Conservation (phyloP, 257 asterid species). For the Misopates orontium region DNA sequence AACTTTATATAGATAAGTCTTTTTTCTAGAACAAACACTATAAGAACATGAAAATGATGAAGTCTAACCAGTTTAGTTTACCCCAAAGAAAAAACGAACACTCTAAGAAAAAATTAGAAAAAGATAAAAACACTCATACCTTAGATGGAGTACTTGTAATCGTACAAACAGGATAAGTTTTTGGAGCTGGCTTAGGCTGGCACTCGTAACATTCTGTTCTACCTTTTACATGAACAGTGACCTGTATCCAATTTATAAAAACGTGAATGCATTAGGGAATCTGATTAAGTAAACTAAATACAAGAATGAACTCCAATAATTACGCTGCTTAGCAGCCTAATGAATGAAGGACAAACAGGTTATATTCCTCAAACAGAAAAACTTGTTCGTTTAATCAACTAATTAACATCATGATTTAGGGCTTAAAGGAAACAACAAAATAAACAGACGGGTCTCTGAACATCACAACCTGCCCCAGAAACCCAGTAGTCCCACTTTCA, state of each 20-base stretch:
- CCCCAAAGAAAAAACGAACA: neutral
- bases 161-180: slow-evolving; percentile 97
- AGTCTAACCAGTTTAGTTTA: slow-evolving; percentile 7
- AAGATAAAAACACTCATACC: slow-evolving; percentile 42
- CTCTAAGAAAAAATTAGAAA: neutral
- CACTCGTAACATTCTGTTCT: slow-evolving; percentile 97
- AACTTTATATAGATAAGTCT: too few species aligned
- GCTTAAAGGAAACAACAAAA: neutral
- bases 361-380: neutral
- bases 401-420: slow-evolving; percentile 7
- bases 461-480: slow-evolving; percentile 86
- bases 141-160: slow-evolving; percentile 97
- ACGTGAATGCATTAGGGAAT: slow-evolving; percentile 15
- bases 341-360: slow-evolving; percentile 1
- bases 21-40: too few species aligned
- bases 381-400: slow-evolving; percentile 7
- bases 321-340: slow-evolving; percentile 10
- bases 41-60: neutral
- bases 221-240: slow-evolving; percentile 91
- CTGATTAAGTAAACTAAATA: slow-evolving; percentile 19
- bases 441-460: slow-evolving; percentile 14
- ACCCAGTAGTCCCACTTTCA: slow-evolving; percentile 99
- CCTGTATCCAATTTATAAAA: slow-evolving; percentile 49
- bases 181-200: slow-evolving; percentile 97
- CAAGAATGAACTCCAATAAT: slow-evolving; percentile 4